These are phyloP conservation scores for Trapa incisa DNA, from an alignment of 345 rosid species.

Conservation along the genomic window DNA sequence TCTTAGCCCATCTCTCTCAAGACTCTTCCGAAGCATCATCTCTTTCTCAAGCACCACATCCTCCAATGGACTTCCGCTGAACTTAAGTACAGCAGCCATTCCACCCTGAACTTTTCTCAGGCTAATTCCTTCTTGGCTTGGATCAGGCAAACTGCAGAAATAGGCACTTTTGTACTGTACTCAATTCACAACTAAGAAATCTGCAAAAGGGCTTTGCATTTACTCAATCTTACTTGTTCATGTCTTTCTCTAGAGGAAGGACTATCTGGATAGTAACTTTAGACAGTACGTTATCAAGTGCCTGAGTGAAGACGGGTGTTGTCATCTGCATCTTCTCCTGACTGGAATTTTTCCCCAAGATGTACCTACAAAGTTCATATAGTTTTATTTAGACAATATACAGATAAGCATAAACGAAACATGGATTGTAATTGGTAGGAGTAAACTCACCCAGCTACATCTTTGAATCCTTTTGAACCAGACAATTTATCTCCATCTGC, in stretches of 20 bases:
- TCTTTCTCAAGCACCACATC: slow-evolving; percentile 45
- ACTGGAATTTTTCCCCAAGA: slow-evolving; percentile 58
- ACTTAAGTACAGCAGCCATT: slow-evolving; percentile 58
- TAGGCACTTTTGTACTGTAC: neutral
- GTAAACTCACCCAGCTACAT: slow-evolving; percentile 51
- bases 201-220: neutral
- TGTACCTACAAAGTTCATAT: slow-evolving; percentile 33
- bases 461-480: slow-evolving; percentile 61
- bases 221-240: slow-evolving; percentile 33
- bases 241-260: slow-evolving; percentile 60
- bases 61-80: slow-evolving; percentile 77
- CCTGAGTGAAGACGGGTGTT: slow-evolving; percentile 65
- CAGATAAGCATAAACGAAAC: neutral
- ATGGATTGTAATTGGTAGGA: neutral
- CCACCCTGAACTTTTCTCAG: slow-evolving; percentile 65
- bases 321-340: slow-evolving; percentile 63
- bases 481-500: slow-evolving; percentile 64
- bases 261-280: slow-evolving; percentile 65
- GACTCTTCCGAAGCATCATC: slow-evolving; percentile 38
- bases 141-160: slow-evolving; percentile 55
- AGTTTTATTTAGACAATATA: neutral
- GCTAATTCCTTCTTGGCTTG: slow-evolving; percentile 43
- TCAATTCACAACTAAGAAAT: neutral
- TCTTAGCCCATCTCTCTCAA: slow-evolving; percentile 51
- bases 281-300: slow-evolving; percentile 38